Evolutionary conservation across 140 eudicot genomes (phyloP).

Genomic region (Stevia rebaudiana): DNA sequence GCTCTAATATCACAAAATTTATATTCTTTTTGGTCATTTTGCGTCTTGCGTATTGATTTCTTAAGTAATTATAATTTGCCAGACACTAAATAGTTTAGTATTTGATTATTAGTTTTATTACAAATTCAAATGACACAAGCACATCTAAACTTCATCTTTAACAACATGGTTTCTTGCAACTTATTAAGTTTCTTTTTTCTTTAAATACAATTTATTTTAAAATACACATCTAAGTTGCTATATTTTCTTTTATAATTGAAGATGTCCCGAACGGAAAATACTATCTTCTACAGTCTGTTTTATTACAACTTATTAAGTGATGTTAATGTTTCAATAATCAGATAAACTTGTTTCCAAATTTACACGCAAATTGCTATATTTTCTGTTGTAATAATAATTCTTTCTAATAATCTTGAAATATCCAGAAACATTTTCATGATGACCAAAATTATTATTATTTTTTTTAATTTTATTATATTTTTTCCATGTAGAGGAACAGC

Average conservation of each 20-base stretch:
- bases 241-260: too few species aligned
- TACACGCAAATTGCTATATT: background rate
- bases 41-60: background rate
- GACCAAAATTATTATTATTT: background rate
- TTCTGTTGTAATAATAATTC: background rate
- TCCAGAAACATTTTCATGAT: background rate
- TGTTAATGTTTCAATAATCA: background rate
- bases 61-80: too few species aligned
- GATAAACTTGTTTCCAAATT: background rate
- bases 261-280: too few species aligned
- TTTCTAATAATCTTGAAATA: background rate
- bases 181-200: too few species aligned
- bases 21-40: background rate
- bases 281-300: background rate
- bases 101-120: too few species aligned
- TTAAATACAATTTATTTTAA: too few species aligned
- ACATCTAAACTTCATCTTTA: background rate
- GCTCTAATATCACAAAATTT: background rate
- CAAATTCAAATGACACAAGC: background rate
- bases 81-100: too few species aligned
- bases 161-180: background rate
- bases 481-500: slow-evolving; percentile 64
- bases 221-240: too few species aligned
- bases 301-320: background rate
- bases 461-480: too few species aligned